Evolutionary conservation across 495 filamentous ascomycete species (phyloP), one percentile per base, ranked within the genome.

Genomic region (Xylaria scruposa): DNA sequence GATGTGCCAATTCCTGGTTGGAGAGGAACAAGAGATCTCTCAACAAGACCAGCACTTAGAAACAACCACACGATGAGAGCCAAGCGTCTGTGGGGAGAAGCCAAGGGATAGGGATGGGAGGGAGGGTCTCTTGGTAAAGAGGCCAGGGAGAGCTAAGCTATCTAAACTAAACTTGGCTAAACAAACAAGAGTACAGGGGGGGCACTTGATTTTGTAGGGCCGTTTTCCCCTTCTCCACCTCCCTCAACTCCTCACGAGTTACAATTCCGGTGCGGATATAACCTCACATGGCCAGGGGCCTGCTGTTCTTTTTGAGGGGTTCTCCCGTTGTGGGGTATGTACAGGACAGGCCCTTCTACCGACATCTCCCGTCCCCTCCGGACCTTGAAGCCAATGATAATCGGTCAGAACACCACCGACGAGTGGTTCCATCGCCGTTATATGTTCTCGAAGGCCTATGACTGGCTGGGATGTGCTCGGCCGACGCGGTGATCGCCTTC

Each of bases 291-390:
- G 70, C 44, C 70, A 63, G 70, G 65, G 70, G 65, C 64, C 15
- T 67, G 70, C 64, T 72, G 54, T 56, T 72, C 64, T 47, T 60
- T 72, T 72, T 72, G 70, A 72, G 70, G 70, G 70, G 70, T 51
- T 54, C 42, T 66, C 64, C 70, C 70, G 70, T 72, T 72, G 70
- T 72, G 70, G 70, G 70, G 70, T 72, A 72, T 63, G 63, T 68
- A 68, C 60, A 63, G 38, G 44, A 63, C 38, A 42, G 56, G 54
- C 31, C 54, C 63, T 72, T 72, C 64, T 72, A 72, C 70, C 70
- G 70, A 72, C 70, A 72, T 68, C 63, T 72, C 70, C 70, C 70
- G 70, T 65, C 21, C 33, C 46, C 69, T 62, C 60, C 69, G 69
- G 69, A 46, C 44, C 63, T 63, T 29, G 70, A 72, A 38, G 70